Percentiles rank a stretch among this genome's conserved stretches.
Conservation (phyloP, 2,329 filamentous ascomycete genomes). For the Botrytis sinoallii region DNA sequence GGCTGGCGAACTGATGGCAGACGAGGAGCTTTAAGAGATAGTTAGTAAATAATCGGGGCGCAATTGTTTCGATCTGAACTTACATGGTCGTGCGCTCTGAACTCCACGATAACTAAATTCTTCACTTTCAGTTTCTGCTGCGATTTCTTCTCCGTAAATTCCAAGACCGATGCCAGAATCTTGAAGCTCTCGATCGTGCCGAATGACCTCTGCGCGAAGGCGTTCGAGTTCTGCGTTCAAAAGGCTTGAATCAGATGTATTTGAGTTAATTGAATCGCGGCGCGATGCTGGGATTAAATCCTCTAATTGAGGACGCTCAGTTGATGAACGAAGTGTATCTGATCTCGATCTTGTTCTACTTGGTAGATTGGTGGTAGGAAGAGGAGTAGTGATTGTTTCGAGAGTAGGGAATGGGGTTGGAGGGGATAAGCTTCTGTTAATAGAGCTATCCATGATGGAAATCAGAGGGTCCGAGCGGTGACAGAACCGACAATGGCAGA, state of each 20-base stretch:
- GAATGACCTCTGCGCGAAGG: conserved; percentile 4
- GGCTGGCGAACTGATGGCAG: background rate
- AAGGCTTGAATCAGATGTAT: background rate
- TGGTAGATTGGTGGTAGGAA: background rate
- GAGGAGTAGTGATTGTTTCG: background rate
- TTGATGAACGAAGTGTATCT: background rate
- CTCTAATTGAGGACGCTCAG: background rate
- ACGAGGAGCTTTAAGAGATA: background rate
- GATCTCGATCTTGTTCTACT: conserved; percentile 1
- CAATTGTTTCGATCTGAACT: conserved; percentile 6
- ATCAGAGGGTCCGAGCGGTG: conserved; percentile 6
- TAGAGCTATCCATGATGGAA: background rate
- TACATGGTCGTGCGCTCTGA: conserved; percentile 3
- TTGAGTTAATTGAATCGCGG: background rate
- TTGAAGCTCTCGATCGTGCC: background rate
- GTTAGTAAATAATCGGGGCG: background rate
- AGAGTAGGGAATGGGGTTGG: background rate
- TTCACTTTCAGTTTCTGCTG: background rate
- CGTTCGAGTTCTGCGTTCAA: background rate
- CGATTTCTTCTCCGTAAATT: background rate
- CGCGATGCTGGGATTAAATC: background rate
- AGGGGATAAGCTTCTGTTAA: background rate
- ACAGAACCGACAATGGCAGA: conserved; percentile 8
- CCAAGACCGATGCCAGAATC: conserved; percentile 1
- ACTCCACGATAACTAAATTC: conserved; percentile 8